These are phyloP conservation scores for Selenicereus undatus DNA, from an alignment of 148 eudicot species.

Conservation along the genomic window DNA sequence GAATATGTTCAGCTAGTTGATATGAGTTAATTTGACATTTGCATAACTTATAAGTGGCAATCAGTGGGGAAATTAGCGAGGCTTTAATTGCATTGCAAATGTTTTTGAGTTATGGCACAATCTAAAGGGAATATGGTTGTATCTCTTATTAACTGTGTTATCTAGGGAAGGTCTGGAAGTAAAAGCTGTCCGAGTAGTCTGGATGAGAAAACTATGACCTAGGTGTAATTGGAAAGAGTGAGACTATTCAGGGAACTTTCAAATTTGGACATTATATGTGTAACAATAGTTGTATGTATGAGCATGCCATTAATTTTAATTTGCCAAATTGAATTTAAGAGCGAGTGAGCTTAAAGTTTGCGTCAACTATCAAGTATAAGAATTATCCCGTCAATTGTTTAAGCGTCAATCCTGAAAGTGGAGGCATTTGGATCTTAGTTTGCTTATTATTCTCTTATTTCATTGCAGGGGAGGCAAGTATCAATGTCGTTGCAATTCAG, in stretches of 20 bases:
- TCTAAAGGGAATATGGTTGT: not conserved
- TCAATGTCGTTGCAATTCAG: slow-evolving; percentile 73
- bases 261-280: not conserved
- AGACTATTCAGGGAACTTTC: not conserved
- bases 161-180: not conserved
- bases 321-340: not conserved
- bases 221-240: no score
- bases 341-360: not conserved
- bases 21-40: not conserved
- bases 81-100: not conserved
- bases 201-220: no score
- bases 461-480: slow-evolving; percentile 53
- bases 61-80: not conserved
- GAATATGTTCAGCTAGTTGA: not conserved
- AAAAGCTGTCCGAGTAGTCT: no score
- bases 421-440: not conserved
- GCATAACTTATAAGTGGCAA: not conserved
- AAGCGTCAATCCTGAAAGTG: not conserved
- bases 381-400: not conserved
- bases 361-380: not conserved
- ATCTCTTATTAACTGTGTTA: not conserved
- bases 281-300: not conserved
- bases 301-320: not conserved
- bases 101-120: not conserved
- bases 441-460: not conserved